These are phyloP conservation scores for Leccinum barrowsii DNA, from an alignment of 768 basidiomycete species.

Conservation along the genomic window DNA sequence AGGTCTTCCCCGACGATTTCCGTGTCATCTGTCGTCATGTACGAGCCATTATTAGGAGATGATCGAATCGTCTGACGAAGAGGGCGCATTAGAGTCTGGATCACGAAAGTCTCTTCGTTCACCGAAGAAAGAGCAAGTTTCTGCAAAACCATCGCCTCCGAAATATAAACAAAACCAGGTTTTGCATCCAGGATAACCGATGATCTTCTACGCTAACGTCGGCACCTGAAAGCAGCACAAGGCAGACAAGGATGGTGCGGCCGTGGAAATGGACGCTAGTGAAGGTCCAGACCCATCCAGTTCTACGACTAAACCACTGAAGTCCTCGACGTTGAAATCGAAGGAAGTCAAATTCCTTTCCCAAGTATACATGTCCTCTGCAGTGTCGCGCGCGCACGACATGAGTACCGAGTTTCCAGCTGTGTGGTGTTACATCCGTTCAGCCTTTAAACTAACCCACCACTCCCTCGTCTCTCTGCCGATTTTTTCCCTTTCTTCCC, in stretches of 20 bases:
- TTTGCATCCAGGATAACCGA: background rate
- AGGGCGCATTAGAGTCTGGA: slow-evolving; percentile 10
- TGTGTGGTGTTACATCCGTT: too few species aligned
- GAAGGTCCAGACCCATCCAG: slow-evolving; percentile 11
- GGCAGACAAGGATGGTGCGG: slow-evolving; percentile 2
- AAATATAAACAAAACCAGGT: slow-evolving; percentile 17
- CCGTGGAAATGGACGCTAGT: slow-evolving; percentile 8
- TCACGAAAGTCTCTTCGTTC: slow-evolving; percentile 1
- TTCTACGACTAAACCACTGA: slow-evolving; percentile 5
- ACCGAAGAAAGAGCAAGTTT: slow-evolving; percentile 6
- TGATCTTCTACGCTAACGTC: background rate
- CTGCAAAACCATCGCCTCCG: slow-evolving; percentile 2
- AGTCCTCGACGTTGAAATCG: slow-evolving; percentile 4
- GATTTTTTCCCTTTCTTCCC: too few species aligned
- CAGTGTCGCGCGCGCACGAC: too few species aligned
- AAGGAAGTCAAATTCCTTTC: background rate
- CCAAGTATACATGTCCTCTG: too few species aligned
- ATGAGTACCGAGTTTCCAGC: too few species aligned
- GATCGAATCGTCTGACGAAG: slow-evolving; percentile 31
- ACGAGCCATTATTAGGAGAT: slow-evolving; percentile 14
- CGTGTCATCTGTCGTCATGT: background rate
- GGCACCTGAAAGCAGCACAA: background rate
- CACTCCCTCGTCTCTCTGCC: too few species aligned
- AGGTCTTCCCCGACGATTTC: background rate
- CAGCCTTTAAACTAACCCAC: too few species aligned